Evolutionary conservation across 1,284 basidiomycete species (phyloP).

Genomic region (Blastosporella zonata): DNA sequence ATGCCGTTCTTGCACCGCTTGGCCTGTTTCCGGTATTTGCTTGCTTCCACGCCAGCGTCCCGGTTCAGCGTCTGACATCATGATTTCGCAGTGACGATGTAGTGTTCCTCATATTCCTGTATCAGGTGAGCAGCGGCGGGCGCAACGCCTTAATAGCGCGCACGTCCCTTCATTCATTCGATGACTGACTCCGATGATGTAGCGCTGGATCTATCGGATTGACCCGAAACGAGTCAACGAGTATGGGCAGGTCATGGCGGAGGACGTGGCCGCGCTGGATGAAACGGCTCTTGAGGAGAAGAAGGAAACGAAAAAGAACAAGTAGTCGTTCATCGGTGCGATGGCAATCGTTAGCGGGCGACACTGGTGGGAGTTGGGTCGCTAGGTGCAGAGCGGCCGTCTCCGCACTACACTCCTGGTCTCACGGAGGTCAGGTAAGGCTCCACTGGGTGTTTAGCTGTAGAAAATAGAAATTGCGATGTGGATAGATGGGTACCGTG

Average conservation of each 20-base stretch:
- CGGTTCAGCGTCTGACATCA: conserved; percentile 20
- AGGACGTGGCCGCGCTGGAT: conserved; percentile 43
- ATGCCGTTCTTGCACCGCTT: conserved; percentile 94
- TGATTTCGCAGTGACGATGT: conserved; percentile 67
- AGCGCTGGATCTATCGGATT: conserved; percentile 95
- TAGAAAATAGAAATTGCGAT: conserved; percentile 18
- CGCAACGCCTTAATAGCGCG: conserved; percentile 12
- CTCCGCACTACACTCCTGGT: conserved; percentile 15
- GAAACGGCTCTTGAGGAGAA: conserved; percentile 31
- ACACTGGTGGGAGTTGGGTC: not conserved
- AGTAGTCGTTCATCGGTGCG: conserved; percentile 22
- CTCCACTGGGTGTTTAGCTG: conserved; percentile 17
- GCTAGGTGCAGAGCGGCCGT: conserved; percentile 5
- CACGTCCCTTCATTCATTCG: conserved; percentile 4
- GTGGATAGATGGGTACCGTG: conserved; percentile 15
- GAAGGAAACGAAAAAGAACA: conserved; percentile 54
- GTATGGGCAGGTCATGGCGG: conserved; percentile 80
- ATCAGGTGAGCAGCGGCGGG: conserved; percentile 63
- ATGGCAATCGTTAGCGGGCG: not conserved
- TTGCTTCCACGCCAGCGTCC: conserved; percentile 14
- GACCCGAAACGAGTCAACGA: conserved; percentile 95
- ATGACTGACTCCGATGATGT: conserved; percentile 14
- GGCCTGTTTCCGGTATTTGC: conserved; percentile 68
- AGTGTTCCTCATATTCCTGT: conserved; percentile 84
- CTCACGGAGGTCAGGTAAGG: conserved; percentile 23